Evolutionary conservation across 441 rosid genomes (phyloP).

Genomic region (Dalechampia spathulata): DNA sequence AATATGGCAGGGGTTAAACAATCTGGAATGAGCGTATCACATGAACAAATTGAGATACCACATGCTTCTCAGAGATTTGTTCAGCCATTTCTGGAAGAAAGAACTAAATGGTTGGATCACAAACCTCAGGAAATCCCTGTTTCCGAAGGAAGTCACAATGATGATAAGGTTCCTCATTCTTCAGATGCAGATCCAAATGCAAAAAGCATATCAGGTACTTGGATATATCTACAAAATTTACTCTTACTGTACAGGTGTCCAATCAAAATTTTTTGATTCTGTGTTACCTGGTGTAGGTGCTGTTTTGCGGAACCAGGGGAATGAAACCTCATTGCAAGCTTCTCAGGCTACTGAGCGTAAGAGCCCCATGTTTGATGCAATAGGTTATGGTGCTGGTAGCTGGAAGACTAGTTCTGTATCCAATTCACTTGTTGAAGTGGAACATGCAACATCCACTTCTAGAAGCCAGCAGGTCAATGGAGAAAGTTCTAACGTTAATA

Average conservation of each 20-base stretch:
- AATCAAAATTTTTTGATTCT: constrained; percentile 26
- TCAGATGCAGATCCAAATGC: constrained; percentile 30
- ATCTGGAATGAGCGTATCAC: constrained; percentile 24
- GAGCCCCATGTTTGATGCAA: constrained; percentile 22
- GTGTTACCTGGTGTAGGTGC: constrained; percentile 18
- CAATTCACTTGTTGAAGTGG: constrained; percentile 23
- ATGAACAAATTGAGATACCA: constrained; percentile 33
- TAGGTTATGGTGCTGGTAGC: constrained; percentile 34
- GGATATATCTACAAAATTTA: constrained; percentile 27
- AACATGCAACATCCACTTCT: constrained; percentile 23
- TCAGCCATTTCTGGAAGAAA: constrained; percentile 33
- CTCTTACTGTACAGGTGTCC: constrained; percentile 17
- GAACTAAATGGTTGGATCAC: constrained; percentile 35
- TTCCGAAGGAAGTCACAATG: constrained; percentile 32
- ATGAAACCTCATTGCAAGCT: constrained; percentile 31
- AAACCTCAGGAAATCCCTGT: constrained; percentile 37
- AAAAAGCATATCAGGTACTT: constrained; percentile 28
- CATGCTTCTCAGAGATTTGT: constrained; percentile 30
- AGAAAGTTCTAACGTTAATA: constrained; percentile 33
- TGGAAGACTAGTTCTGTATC: constrained; percentile 41
- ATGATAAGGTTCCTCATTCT: constrained; percentile 34
- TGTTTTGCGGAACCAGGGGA: constrained; percentile 29
- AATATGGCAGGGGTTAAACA: constrained; percentile 26
- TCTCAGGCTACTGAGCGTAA: constrained; percentile 20
- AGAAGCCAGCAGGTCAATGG: constrained; percentile 23